phyloP scores from a whole-genome alignment of 352 stramenopile genomes.

The Pythium inflatum region DNA sequence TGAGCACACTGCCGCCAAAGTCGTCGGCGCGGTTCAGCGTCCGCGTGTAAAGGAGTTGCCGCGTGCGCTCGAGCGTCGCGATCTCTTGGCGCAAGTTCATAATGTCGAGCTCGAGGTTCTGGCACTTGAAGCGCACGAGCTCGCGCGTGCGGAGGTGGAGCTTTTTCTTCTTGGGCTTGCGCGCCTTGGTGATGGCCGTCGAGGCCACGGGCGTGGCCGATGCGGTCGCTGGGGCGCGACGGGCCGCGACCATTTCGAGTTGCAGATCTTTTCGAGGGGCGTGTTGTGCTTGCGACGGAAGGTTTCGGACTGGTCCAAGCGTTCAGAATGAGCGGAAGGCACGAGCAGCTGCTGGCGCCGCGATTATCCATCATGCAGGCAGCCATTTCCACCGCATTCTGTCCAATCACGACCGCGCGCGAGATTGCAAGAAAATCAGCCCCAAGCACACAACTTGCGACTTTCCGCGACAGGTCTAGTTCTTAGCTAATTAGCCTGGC shows the following conservation, averaged over 20 bases:
- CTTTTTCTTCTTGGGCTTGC: slow-evolving; percentile 17
- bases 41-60: slow-evolving; percentile 2
- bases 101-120: slow-evolving; percentile 23
- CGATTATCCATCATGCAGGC: too few relatives aligned
- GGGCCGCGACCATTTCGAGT: neutral
- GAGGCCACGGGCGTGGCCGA: neutral
- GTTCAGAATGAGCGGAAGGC: too few relatives aligned
- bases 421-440: slow-evolving; percentile 1
- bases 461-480: too few relatives aligned
- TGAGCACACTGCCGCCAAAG: neutral
- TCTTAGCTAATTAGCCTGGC: too few relatives aligned
- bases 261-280: too few relatives aligned
- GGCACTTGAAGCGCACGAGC: slow-evolving; percentile 15
- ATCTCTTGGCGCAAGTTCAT: slow-evolving; percentile 25
- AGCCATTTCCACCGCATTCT: neutral
- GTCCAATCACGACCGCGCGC: neutral
- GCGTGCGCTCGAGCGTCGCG: slow-evolving; percentile 10
- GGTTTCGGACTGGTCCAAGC: too few relatives aligned
- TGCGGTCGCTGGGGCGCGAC: too few relatives aligned
- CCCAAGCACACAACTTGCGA: neutral
- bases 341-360: too few relatives aligned
- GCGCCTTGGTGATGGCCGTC: neutral
- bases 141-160: slow-evolving; percentile 17
- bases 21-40: slow-evolving; percentile 10
- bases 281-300: too few relatives aligned